Conservation (phyloP, 2,329 filamentous ascomycete genomes). For the Pseudogymnoascus sp. region DNA sequence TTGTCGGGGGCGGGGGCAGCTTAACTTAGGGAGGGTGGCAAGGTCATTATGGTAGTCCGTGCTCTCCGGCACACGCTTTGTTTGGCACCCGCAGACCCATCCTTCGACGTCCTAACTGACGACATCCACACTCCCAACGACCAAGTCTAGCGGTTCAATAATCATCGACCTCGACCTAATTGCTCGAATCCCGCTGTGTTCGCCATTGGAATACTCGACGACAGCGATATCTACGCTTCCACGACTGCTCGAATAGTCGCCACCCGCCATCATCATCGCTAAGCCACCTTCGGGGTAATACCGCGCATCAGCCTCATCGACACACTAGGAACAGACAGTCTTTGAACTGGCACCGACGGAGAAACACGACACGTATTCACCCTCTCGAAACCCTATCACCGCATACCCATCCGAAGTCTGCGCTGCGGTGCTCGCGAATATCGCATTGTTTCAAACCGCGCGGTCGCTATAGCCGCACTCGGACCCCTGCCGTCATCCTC, state of each 20-base stretch:
- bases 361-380: conserved; percentile 1
- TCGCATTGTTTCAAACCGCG: conserved; percentile 7
- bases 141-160: conserved; percentile 6
- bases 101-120: conserved; percentile 2
- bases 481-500: conserved; percentile 9
- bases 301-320: background rate
- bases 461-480: conserved; percentile 3
- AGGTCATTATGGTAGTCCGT: conserved; percentile 8
- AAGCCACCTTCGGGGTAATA: background rate
- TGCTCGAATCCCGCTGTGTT: background rate
- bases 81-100: conserved; percentile 6
- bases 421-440: conserved; percentile 6
- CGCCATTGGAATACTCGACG: conserved; percentile 1
- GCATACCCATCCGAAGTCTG: background rate
- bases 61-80: conserved; percentile 7
- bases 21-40: conserved; percentile 6
- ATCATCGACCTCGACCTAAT: conserved; percentile 6
- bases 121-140: background rate
- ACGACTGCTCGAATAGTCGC: conserved; percentile 1
- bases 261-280: conserved; percentile 5
- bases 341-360: background rate
- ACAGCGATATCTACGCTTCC: background rate
- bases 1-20: background rate
- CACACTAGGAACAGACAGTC: background rate
- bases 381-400: background rate